These are phyloP conservation scores for Immersiella caudata DNA, from an alignment of 495 filamentous ascomycete genomes.

Conservation along the genomic window DNA sequence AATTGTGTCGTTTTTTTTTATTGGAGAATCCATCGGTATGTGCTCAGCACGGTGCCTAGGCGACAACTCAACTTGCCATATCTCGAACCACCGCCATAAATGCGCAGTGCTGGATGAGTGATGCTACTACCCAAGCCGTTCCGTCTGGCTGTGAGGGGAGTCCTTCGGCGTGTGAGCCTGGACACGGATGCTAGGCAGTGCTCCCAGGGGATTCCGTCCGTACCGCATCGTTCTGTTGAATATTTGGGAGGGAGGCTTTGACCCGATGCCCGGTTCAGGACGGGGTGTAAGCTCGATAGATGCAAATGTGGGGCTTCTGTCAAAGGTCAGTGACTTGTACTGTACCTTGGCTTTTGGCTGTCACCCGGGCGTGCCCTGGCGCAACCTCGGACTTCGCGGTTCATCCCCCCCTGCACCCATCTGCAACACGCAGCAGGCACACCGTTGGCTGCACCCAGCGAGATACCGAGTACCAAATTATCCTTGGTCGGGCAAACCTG, in stretches of 20 bases:
- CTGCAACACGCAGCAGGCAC: neutral
- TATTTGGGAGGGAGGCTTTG: neutral
- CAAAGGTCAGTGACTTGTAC: conserved; percentile 3
- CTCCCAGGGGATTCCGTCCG: neutral
- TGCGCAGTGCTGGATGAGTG: neutral
- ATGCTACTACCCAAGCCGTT: neutral
- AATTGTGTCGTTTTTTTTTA: neutral
- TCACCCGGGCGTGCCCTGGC: conserved; percentile 5
- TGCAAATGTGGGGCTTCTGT: conserved; percentile 9
- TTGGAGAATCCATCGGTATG: neutral
- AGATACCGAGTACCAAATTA: neutral
- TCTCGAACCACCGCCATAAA: neutral
- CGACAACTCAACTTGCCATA: neutral
- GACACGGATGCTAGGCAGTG: neutral
- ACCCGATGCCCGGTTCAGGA: neutral
- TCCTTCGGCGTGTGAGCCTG: neutral
- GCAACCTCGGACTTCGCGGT: conserved; percentile 16
- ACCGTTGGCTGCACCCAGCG: conserved; percentile 4
- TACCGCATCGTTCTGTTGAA: neutral
- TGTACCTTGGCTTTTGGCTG: conserved; percentile 12
- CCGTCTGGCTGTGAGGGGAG: neutral
- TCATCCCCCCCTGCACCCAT: conserved; percentile 1
- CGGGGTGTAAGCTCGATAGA: conserved; percentile 6
- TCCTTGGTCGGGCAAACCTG: conserved; percentile 10
- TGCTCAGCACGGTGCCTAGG: neutral